These are phyloP conservation scores for Beauveria caledonica DNA, from an alignment of 2,329 filamentous ascomycete genomes.

Conservation along the genomic window DNA sequence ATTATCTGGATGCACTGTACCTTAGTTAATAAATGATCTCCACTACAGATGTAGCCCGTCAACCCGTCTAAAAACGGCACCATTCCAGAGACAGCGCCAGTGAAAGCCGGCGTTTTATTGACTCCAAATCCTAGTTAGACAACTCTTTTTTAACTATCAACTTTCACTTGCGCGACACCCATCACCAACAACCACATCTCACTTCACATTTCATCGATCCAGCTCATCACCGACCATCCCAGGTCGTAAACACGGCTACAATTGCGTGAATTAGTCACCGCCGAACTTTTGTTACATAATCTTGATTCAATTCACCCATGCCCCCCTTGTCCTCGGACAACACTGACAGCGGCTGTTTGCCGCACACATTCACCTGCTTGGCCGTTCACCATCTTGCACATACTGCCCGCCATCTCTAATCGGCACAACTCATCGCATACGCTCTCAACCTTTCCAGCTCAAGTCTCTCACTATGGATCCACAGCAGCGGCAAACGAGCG, in stretches of 20 bases:
- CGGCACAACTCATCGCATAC: not conserved
- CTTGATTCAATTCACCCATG: not conserved
- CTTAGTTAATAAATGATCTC: too few species aligned
- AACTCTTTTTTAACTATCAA: too few species aligned
- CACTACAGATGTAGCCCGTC: too few species aligned
- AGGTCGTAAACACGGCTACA: not conserved
- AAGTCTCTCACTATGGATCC: not conserved
- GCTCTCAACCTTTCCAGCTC: not conserved
- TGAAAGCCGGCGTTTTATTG: too few species aligned
- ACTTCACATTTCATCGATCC: not conserved
- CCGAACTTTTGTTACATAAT: too few species aligned
- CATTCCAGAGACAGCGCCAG: too few species aligned
- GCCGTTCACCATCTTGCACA: not conserved
- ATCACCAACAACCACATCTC: not conserved
- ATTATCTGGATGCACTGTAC: too few species aligned
- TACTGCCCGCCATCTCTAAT: not conserved
- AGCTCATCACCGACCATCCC: not conserved
- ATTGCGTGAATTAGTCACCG: not conserved
- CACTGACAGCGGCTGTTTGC: constrained; percentile 1
- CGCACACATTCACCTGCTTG: not conserved
- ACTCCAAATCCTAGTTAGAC: too few species aligned
- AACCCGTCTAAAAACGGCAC: too few species aligned
- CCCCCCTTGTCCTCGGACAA: not conserved
- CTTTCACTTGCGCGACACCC: not conserved
- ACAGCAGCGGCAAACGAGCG: not conserved